A percentile compares a stretch with the other conserved stretches of the same genome.
phyloP scores from a whole-genome alignment of 2,329 filamentous ascomycete species.

The Septoria linicola region DNA sequence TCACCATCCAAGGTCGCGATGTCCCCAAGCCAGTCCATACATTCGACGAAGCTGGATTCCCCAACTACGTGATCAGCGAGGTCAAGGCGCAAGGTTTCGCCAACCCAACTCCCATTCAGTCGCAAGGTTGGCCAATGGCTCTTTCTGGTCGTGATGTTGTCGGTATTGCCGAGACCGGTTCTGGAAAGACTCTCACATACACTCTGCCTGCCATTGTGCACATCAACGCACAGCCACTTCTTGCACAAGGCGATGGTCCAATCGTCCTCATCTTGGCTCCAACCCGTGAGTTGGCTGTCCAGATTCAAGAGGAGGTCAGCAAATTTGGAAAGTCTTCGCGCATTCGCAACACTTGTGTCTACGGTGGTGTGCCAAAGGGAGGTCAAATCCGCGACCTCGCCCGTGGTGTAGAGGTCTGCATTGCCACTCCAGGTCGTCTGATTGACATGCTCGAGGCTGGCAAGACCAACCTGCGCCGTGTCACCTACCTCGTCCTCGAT shows the following conservation, averaged over 20 bases:
- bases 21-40: conserved; percentile 93
- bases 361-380: conserved; percentile 97
- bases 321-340: conserved; percentile 98
- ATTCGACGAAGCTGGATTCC: conserved; percentile 97
- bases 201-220: conserved; percentile 97
- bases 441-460: conserved; percentile 98
- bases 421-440: conserved; percentile 93
- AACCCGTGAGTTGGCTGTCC: conserved; percentile 94
- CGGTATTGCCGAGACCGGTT: conserved; percentile 98
- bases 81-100: conserved; percentile 98
- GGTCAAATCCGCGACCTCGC: conserved; percentile 93
- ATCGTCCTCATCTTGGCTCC: conserved; percentile 95
- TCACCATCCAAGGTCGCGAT: conserved; percentile 74
- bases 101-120: conserved; percentile 92
- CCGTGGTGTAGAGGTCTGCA: conserved; percentile 96
- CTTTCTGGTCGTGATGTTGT: conserved; percentile 96
- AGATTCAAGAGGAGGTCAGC: conserved; percentile 97
- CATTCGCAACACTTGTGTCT: conserved; percentile 98
- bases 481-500: conserved; percentile 96
- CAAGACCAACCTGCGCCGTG: conserved; percentile 95
- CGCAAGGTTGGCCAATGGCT: conserved; percentile 98
- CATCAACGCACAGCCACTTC: conserved; percentile 97
- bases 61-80: conserved; percentile 94
- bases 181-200: conserved; percentile 98
- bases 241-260: conserved; percentile 90